Conservation (phyloP, 1,139 yeast genomes). For the Protomyces inundatus region DNA sequence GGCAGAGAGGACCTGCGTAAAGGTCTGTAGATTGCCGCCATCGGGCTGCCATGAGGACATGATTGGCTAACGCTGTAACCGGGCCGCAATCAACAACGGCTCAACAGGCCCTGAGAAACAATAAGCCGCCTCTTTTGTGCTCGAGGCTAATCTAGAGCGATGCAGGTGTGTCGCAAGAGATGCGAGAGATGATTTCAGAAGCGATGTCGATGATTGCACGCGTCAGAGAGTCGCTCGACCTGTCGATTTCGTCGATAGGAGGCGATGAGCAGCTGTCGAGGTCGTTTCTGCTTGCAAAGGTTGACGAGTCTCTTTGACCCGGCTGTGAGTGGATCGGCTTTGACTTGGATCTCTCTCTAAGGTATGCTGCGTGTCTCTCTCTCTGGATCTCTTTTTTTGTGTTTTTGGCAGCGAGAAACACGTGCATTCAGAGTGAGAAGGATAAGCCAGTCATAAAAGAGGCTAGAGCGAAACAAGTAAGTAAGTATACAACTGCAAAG, state of each 20-base stretch:
- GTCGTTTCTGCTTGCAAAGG: too few relatives aligned
- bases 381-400: background rate
- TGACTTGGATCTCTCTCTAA: background rate
- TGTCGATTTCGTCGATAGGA: too few relatives aligned
- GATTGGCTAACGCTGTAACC: background rate
- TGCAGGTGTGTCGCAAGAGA: too few relatives aligned
- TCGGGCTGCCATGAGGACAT: slow-evolving; percentile 27
- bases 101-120: background rate
- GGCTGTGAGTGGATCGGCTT: too few relatives aligned
- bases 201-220: too few relatives aligned
- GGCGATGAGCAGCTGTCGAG: too few relatives aligned
- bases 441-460: background rate
- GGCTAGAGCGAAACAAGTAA: background rate
- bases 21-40: slow-evolving; percentile 22
- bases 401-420: background rate
- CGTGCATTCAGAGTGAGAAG: background rate
- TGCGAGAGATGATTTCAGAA: too few relatives aligned
- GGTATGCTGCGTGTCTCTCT: background rate
- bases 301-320: too few relatives aligned
- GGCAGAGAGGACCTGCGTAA: slow-evolving; percentile 26
- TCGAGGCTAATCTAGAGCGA: too few relatives aligned
- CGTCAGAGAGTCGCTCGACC: too few relatives aligned
- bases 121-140: too few relatives aligned
- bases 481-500: background rate
- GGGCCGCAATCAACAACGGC: background rate